These are phyloP conservation scores for Dendryphion nanum DNA, from an alignment of 2,329 filamentous ascomycete genomes.

Conservation along the genomic window DNA sequence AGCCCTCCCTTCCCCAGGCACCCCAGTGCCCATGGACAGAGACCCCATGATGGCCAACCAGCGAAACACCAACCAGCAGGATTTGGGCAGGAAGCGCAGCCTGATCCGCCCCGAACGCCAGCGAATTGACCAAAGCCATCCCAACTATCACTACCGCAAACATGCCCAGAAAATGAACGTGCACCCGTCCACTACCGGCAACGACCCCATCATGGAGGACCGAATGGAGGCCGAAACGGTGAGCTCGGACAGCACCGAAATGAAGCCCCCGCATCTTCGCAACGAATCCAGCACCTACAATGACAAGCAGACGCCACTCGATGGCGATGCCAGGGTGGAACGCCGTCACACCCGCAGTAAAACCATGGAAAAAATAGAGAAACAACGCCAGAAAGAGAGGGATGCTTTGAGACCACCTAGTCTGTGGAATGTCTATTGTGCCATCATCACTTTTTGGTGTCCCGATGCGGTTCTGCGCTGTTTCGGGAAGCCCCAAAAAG, in stretches of 20 bases:
- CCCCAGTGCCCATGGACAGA: constrained; percentile 44
- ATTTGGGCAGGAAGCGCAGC: constrained; percentile 74
- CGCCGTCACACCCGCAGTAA: constrained; percentile 67
- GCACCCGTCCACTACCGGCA: constrained; percentile 85
- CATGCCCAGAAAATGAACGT: constrained; percentile 92
- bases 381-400: constrained; percentile 56
- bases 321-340: constrained; percentile 38
- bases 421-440: constrained; percentile 94
- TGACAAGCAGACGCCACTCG: constrained; percentile 37
- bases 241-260: constrained; percentile 63
- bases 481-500: constrained; percentile 81
- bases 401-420: constrained; percentile 74
- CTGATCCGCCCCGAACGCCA: constrained; percentile 86
- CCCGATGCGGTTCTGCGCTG: constrained; percentile 81
- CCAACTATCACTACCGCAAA: constrained; percentile 93
- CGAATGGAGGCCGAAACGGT: constrained; percentile 52
- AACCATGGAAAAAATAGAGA: constrained; percentile 60
- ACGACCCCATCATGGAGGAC: constrained; percentile 83
- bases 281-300: constrained; percentile 40
- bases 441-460: constrained; percentile 90
- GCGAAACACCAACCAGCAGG: constrained; percentile 42
- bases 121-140: constrained; percentile 80
- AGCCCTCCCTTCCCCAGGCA: constrained; percentile 46
- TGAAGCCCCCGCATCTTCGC: constrained; percentile 43
- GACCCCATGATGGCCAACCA: constrained; percentile 52